Evolutionary conservation across 2,329 filamentous ascomycete genomes (phyloP), one percentile per base, ranked within the genome.

Genomic region (Microcyclospora pomicola): DNA sequence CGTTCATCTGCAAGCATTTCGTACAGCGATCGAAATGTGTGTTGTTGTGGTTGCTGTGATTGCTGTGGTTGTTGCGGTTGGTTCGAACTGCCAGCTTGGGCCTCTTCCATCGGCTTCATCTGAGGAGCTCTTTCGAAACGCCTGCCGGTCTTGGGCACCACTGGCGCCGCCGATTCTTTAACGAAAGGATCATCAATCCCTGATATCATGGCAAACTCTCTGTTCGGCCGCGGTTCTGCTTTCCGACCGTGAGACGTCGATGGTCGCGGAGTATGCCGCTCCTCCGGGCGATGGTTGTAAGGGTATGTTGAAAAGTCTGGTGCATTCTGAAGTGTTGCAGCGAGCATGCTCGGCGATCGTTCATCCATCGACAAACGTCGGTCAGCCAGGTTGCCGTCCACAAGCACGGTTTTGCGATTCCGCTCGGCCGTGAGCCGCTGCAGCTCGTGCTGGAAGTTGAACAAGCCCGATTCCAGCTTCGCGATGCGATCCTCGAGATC

Each of bases 1-100:
- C 58, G 52, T 40, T 60, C 58, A 42, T 58, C 53, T 28, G 54
- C 44, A n/a, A 60, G 51, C 52, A 59, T 57, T 34, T 57, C 53
- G 42, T 59, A 60, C 5, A 60, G 50, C 1, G 56, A 54, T 16
- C 50, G 49, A 46, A 59, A 56, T 4, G 54, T 55, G 15, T 49
- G 46, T 12, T 45, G 44, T 27, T 47, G 49, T 5, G 42, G 40
- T 15, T 41, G 19, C 19, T 24, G 36, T 24, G 12, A 24, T 14
- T 15, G 38, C 28, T 36, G 37, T 41, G 15, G 46, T 12, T 45
- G 44, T 27, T 47, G 49, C 4, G 42, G 40, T 15, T 41, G 19
- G 5, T 24, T 34, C 35, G 15, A 24, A 27, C 14, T 33, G 33
- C n/a, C 15, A 16, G 7, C 7, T n/a, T n/a, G 16, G 4, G 28